These are phyloP conservation scores for Cantharellus anzutake DNA, from an alignment of 768 basidiomycete genomes.

Conservation along the genomic window DNA sequence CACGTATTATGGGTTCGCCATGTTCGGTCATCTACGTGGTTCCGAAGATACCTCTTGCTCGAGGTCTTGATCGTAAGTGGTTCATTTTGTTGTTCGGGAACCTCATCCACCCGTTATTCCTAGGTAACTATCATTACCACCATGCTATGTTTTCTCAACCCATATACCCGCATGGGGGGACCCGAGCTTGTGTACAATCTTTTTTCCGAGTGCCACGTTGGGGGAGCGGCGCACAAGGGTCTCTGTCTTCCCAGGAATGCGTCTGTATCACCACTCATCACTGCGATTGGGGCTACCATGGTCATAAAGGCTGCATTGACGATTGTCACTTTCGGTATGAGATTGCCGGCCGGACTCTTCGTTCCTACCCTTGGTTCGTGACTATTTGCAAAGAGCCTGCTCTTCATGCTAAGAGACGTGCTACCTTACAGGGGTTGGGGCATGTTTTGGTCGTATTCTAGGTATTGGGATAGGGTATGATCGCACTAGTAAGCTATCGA, in stretches of 20 bases:
- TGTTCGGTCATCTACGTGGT: constrained; percentile 65
- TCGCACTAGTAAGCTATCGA: not conserved
- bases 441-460: constrained; percentile 75
- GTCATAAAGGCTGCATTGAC: constrained; percentile 66
- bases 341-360: constrained; percentile 85
- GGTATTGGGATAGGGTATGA: constrained; percentile 57
- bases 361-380: constrained; percentile 59
- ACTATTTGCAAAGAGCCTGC: not conserved
- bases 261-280: constrained; percentile 29
- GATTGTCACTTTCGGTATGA: constrained; percentile 84
- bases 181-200: constrained; percentile 88
- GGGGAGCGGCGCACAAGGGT: constrained; percentile 35
- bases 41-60: constrained; percentile 54
- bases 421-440: constrained; percentile 42
- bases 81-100: not conserved
- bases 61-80: constrained; percentile 64
- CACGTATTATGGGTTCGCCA: constrained; percentile 79
- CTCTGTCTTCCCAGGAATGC: constrained; percentile 41
- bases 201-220: constrained; percentile 64
- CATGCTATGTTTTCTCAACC: constrained; percentile 65
- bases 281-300: constrained; percentile 53
- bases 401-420: not conserved
- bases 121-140: constrained; percentile 69
- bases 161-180: constrained; percentile 83
- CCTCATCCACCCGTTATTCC: not conserved